Evolutionary conservation across 1,284 basidiomycete species (phyloP).

Genomic region (Cryptococcus deneoformans): DNA sequence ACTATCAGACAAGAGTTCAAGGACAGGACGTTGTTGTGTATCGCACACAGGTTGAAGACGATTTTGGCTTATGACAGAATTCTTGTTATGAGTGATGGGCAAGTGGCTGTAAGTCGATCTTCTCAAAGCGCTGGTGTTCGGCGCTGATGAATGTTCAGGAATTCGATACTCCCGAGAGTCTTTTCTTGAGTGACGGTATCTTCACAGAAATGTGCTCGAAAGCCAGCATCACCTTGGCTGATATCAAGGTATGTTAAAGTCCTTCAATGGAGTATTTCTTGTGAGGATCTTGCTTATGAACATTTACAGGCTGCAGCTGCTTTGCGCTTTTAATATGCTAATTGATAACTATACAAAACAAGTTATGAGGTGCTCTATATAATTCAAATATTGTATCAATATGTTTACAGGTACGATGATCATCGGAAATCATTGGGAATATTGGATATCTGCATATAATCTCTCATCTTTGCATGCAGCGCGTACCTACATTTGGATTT

Average conservation of each 20-base stretch:
- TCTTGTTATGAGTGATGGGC: conserved; percentile 65
- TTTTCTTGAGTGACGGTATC: conserved; percentile 68
- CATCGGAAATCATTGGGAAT: too few species aligned
- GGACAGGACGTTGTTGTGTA: conserved; percentile 62
- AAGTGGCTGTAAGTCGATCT: conserved; percentile 50
- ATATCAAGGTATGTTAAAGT: conserved; percentile 51
- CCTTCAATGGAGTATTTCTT: too few species aligned
- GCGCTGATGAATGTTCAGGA: conserved; percentile 52
- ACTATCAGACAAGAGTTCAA: conserved; percentile 66
- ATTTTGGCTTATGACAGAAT: conserved; percentile 78
- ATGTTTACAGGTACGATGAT: too few species aligned
- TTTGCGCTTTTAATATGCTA: neutral
- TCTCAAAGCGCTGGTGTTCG: neutral
- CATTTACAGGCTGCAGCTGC: conserved; percentile 1
- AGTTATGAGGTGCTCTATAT: too few species aligned
- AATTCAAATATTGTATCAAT: too few species aligned
- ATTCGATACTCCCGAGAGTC: conserved; percentile 71
- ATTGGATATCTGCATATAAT: too few species aligned
- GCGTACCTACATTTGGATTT: too few species aligned
- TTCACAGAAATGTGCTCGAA: conserved; percentile 75
- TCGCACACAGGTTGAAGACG: conserved; percentile 68
- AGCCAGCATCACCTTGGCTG: conserved; percentile 64
- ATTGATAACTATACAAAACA: neutral
- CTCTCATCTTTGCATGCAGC: too few species aligned
- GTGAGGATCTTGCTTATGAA: neutral